Evolutionary conservation across 1,284 basidiomycete genomes (phyloP).

Genomic region (Termitomyces sp.): DNA sequence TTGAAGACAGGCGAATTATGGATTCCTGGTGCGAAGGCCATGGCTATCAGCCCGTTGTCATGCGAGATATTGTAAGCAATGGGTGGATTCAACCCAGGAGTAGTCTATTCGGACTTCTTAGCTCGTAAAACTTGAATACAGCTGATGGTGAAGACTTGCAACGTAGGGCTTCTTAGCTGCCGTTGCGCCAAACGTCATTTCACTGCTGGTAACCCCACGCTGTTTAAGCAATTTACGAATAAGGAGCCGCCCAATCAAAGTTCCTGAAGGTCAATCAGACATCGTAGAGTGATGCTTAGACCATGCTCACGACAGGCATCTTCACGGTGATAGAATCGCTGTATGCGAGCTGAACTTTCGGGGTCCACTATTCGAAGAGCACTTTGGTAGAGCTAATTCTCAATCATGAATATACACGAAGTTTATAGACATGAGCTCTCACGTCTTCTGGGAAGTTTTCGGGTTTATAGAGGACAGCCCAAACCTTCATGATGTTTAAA

Average conservation of each 20-base stretch:
- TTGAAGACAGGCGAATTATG: constrained; percentile 53
- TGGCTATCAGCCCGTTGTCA: constrained; percentile 65
- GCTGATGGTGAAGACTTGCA: constrained; percentile 30
- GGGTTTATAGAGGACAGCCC: constrained; percentile 49
- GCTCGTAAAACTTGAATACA: background rate
- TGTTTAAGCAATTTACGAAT: constrained; percentile 55
- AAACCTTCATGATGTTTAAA: constrained; percentile 45
- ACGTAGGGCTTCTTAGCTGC: constrained; percentile 69
- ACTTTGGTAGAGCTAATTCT: constrained; percentile 48
- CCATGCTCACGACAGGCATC: constrained; percentile 64
- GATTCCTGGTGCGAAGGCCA: constrained; percentile 54
- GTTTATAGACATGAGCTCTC: constrained; percentile 1
- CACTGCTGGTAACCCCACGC: constrained; percentile 40
- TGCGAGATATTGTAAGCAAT: constrained; percentile 79
- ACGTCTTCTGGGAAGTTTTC: constrained; percentile 50
- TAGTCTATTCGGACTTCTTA: constrained; percentile 30
- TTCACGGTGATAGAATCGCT: constrained; percentile 60
- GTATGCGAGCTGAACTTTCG: constrained; percentile 48
- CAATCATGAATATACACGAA: constrained; percentile 5
- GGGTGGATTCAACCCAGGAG: constrained; percentile 38
- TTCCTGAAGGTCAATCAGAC: constrained; percentile 38
- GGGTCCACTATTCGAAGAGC: constrained; percentile 53
- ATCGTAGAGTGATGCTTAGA: background rate
- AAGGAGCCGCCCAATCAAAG: constrained; percentile 67
- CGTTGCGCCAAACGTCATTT: constrained; percentile 52